These are phyloP conservation scores for Colletotrichum chlorophyti DNA, from an alignment of 2,329 filamentous ascomycete genomes.

Conservation along the genomic window DNA sequence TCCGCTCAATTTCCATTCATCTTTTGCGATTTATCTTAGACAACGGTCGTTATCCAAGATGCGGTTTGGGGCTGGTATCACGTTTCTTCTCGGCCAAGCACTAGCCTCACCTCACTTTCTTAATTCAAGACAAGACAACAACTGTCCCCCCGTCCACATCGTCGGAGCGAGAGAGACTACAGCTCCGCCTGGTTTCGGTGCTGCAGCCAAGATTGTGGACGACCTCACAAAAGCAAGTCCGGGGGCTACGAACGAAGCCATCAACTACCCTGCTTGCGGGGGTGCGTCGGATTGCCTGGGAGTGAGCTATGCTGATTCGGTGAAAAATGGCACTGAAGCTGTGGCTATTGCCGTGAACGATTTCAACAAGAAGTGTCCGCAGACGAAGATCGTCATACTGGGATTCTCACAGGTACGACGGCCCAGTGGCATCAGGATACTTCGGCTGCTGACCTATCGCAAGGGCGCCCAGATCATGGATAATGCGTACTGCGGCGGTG, in stretches of 20 bases:
- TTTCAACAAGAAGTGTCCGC: conserved; percentile 62
- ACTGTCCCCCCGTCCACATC: conserved; percentile 50
- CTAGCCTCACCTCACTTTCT: conserved; percentile 3
- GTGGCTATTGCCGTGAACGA: conserved; percentile 65
- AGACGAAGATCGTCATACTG: conserved; percentile 63
- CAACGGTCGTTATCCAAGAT: conserved; percentile 9
- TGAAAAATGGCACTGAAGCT: conserved; percentile 61
- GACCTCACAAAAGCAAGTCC: conserved; percentile 53
- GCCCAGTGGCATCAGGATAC: background rate
- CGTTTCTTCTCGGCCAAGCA: conserved; percentile 13
- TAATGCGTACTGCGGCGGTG: conserved; percentile 68
- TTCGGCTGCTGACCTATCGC: background rate
- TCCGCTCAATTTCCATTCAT: background rate
- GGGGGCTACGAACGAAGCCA: conserved; percentile 60
- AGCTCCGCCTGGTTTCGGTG: conserved; percentile 59
- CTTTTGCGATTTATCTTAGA: background rate
- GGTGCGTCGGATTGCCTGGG: conserved; percentile 64
- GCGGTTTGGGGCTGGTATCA: conserved; percentile 7
- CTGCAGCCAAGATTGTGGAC: conserved; percentile 56
- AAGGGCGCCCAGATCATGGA: conserved; percentile 70
- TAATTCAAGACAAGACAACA: conserved; percentile 1
- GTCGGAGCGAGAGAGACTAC: conserved; percentile 56
- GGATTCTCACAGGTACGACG: conserved; percentile 65
- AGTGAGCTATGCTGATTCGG: conserved; percentile 66
- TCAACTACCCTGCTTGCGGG: conserved; percentile 68